Conservation (phyloP, 2,329 filamentous ascomycete genomes). For the Ophiocordyceps robertsii region DNA sequence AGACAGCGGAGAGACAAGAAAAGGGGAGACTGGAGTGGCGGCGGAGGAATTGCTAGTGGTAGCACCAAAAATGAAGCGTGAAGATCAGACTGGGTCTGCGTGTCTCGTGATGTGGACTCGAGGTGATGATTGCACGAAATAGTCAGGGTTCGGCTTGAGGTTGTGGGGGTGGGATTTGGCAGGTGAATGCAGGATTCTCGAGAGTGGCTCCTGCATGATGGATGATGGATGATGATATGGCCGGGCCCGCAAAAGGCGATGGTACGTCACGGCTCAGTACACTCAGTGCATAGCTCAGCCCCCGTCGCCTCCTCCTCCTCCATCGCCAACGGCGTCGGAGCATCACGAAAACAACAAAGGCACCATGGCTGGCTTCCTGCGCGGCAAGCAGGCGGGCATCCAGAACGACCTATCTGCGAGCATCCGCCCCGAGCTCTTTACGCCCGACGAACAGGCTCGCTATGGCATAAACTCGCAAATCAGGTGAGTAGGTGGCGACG, state of each 20-base stretch:
- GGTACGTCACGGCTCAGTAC: no score
- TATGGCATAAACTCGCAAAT: constrained; percentile 73
- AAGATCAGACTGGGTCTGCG: not conserved
- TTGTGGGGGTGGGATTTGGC: no score
- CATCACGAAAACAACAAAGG: no score
- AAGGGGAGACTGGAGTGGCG: constrained; percentile 21
- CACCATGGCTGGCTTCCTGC: constrained; percentile 71
- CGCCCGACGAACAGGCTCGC: constrained; percentile 69
- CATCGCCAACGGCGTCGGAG: no score
- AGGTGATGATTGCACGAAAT: no score
- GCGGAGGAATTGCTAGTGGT: constrained; percentile 11
- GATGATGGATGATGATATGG: no score
- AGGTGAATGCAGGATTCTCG: no score
- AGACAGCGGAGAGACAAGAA: constrained; percentile 4
- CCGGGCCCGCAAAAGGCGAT: no score
- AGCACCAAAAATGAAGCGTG: not conserved
- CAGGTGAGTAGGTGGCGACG: constrained; percentile 27
- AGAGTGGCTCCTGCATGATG: no score
- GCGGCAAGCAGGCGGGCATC: constrained; percentile 87
- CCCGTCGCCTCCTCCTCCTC: no score
- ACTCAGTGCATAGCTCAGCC: no score
- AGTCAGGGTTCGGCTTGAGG: no score
- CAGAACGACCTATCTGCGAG: constrained; percentile 80
- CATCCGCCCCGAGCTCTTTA: constrained; percentile 64
- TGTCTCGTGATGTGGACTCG: not conserved